Evolutionary conservation across 1,139 yeast genomes (phyloP), one percentile per base, ranked within the genome.

Genomic region (Debaryomyces sp.): DNA sequence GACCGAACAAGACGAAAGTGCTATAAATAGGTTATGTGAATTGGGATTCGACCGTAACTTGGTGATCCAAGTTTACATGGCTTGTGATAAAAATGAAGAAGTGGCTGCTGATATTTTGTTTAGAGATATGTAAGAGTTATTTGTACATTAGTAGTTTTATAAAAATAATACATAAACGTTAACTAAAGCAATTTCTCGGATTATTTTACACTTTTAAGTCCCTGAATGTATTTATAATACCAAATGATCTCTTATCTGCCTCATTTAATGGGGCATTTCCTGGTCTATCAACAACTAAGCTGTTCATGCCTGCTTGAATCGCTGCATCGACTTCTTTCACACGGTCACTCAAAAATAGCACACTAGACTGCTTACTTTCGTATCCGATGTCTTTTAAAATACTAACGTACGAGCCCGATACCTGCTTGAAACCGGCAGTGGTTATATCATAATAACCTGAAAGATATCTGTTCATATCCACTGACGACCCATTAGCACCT

Each of bases 61-160:
- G 54, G 99, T 89, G 44, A 83, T 92, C 53, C 97, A 92, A 73
- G 96, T 96, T 33, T 95, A 90, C 72, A 86, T 95, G 80, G 99
- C 98, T 41, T 94, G 99, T 69, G 99, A 95, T 64, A 94, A 92
- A 75, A 91, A 94, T 70, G 99, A 94, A 72, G 97, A 94, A 74
- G 81, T 90, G 60, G 91, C 99, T 41, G 99, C 98, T 36, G 95
- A 94, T 71, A 83, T 90, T 63, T 77, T 94, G 61, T 89, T 87
- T 64, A 80, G 84, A 60, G 80, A 75, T 67, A 68, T 69, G 70
- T 73, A 64, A 54, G 35, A 24, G 43, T 43, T 44, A 42, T 30
- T 47, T 54, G 58, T 54, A 57, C 44, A 52, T 39, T 56, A 55
- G 55, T 41, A 29, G 30, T 27, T 27, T 36, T 39, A 29, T 42